Evolutionary conservation across 2,329 filamentous ascomycete species (phyloP).

Genomic region (Ophioceras dolichostomum): DNA sequence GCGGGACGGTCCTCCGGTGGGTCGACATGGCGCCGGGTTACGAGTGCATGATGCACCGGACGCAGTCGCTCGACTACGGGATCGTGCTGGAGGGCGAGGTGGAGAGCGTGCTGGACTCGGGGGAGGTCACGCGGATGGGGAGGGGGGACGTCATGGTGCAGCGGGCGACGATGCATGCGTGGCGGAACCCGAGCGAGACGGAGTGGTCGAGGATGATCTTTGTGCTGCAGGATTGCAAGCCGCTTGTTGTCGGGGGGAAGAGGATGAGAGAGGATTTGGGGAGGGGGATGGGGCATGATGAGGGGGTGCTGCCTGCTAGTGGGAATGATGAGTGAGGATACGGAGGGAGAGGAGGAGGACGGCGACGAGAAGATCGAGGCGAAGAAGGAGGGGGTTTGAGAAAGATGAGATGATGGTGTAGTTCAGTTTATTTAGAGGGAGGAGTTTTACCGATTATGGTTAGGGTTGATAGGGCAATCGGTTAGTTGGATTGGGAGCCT

Average conservation of each 20-base stretch:
- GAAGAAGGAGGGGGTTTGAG: no score
- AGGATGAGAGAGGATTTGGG: slow-evolving; percentile 8
- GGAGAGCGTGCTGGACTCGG: slow-evolving; percentile 8
- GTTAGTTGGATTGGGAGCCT: no score
- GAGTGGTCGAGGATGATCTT: slow-evolving; percentile 34
- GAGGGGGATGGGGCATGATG: background rate
- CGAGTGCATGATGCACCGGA: slow-evolving; percentile 18
- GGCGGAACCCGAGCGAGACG: slow-evolving; percentile 33
- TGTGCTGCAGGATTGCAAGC: slow-evolving; percentile 24
- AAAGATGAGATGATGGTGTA: no score
- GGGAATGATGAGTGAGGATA: slow-evolving; percentile 5
- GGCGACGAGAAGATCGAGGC: background rate
- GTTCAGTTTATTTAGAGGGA: no score
- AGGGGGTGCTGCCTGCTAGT: slow-evolving; percentile 6
- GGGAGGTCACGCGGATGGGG: slow-evolving; percentile 6
- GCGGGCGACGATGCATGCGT: slow-evolving; percentile 38
- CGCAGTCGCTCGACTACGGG: slow-evolving; percentile 12
- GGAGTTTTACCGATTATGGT: no score
- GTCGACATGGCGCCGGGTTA: slow-evolving; percentile 17
- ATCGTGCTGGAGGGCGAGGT: slow-evolving; percentile 10
- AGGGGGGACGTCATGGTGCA: slow-evolving; percentile 23
- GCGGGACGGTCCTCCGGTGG: slow-evolving; percentile 12
- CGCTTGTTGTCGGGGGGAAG: slow-evolving; percentile 8
- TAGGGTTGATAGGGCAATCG: no score
- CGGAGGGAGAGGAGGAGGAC: background rate